phyloP scores from a whole-genome alignment of 2,329 filamentous ascomycete genomes.

The Cytospora schulzeri region DNA sequence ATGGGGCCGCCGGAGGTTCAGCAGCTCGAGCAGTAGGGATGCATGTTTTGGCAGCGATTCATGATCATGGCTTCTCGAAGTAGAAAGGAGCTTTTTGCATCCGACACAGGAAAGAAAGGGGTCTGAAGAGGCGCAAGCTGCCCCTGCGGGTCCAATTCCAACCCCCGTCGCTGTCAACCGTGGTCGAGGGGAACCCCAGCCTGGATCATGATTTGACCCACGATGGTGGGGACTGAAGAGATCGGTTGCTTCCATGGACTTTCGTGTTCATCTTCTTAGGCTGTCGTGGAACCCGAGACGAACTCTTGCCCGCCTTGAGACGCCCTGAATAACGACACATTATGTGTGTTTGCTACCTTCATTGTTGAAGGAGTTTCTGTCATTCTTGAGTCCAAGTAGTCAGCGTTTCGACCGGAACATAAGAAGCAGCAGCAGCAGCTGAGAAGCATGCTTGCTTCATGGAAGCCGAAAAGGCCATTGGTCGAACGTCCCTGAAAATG shows the following conservation, averaged over 20 bases:
- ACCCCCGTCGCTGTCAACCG: slow-evolving; percentile 15
- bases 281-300: background rate
- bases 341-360: background rate
- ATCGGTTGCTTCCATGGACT: background rate
- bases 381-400: background rate
- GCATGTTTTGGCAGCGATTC: slow-evolving; percentile 12
- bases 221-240: slow-evolving; percentile 17
- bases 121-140: slow-evolving; percentile 23
- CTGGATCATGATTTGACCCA: slow-evolving; percentile 19
- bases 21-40: slow-evolving; percentile 22
- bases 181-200: slow-evolving; percentile 22
- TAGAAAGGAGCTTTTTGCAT: slow-evolving; percentile 12
- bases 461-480: background rate
- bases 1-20: slow-evolving; percentile 14
- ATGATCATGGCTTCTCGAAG: background rate
- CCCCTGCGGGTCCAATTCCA: slow-evolving; percentile 16
- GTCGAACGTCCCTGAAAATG: background rate
- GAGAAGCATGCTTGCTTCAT: background rate
- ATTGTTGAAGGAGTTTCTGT: background rate
- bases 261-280: background rate
- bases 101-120: slow-evolving; percentile 12
- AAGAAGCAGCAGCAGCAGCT: background rate
- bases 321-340: background rate
- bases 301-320: background rate
- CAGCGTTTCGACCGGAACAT: background rate